Percentiles rank a stretch among this genome's conserved stretches.
phyloP scores from a whole-genome alignment of 129 eudicot genomes.

The Artemisia annua region DNA sequence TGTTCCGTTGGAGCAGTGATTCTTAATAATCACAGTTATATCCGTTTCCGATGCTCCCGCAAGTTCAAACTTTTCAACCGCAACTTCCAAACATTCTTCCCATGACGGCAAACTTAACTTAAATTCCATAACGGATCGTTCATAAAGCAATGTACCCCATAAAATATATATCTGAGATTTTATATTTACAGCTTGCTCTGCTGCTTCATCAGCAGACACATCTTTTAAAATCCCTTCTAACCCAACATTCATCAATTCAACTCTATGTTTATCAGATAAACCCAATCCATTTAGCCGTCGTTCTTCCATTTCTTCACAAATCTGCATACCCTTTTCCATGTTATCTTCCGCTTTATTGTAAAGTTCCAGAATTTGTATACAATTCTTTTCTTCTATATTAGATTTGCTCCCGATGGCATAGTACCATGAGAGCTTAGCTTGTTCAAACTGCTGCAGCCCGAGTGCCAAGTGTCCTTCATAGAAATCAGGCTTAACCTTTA shows the following conservation, averaged over 20 bases:
- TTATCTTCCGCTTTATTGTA: slow-evolving; percentile 91
- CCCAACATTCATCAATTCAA: slow-evolving; percentile 55
- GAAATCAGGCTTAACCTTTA: slow-evolving; percentile 72
- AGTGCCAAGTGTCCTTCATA: slow-evolving; percentile 91
- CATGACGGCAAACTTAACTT: slow-evolving; percentile 72
- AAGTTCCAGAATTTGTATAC: slow-evolving; percentile 50
- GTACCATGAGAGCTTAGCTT: slow-evolving; percentile 81
- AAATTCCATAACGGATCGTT: slow-evolving; percentile 83
- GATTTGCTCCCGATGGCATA: slow-evolving; percentile 51
- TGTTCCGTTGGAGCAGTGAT: slow-evolving; percentile 79
- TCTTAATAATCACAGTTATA: slow-evolving; percentile 87
- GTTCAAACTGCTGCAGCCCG: slow-evolving; percentile 85
- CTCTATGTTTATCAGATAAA: slow-evolving; percentile 55
- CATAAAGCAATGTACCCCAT: slow-evolving; percentile 94
- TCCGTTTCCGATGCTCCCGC: slow-evolving; percentile 87
- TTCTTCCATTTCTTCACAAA: slow-evolving; percentile 97
- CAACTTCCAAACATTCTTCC: slow-evolving; percentile 97
- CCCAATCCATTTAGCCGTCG: slow-evolving; percentile 71
- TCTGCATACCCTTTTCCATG: slow-evolving; percentile 93
- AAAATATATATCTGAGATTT: slow-evolving; percentile 79
- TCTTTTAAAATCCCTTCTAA: slow-evolving; percentile 59
- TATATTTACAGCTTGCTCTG: slow-evolving; percentile 58
- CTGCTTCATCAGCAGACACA: slow-evolving; percentile 59
- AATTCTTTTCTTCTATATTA: slow-evolving; percentile 41
- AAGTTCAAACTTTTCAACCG: slow-evolving; percentile 91